Evolutionary conservation across 352 stramenopile genomes (phyloP), one percentile per base, ranked within the genome.

Genomic region (Phytophthora quininea): DNA sequence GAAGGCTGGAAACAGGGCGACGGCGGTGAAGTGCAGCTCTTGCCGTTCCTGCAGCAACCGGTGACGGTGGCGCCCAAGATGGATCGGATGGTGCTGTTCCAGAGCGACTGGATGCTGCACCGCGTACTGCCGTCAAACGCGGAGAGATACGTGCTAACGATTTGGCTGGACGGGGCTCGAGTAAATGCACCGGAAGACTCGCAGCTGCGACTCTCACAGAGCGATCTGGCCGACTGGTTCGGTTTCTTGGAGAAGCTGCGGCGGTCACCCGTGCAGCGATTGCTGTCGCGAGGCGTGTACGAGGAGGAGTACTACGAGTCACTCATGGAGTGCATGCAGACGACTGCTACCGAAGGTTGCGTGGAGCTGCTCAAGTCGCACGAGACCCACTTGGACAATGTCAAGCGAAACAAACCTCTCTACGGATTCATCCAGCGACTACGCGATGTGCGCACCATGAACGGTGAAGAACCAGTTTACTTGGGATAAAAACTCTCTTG

Each of bases 251-350:
- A 88, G 2, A 75, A 79, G 32, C 55, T 96, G 27, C 77, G 76
- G 37, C 65, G 71, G 55, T 89, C 80, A 11, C 85, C 77, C 15
- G 77, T 94, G 43, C 79, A 93, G 66, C 73, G 88, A 3, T 71
- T 96, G 64, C 69, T 95, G 12, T 90, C 85, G 55, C 79, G 88
- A 32, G 80, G 82, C 40, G 84, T 93, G 35, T 92, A 92, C 70
- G 81, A 86, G 31, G 81, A 92, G 42, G 81, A 92, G 48, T 92
- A 92, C 68, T 76, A 81, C 47, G 76, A 88, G 61, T 90, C 84
- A 27, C 74, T 90, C 62, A 86, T 77, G 60, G 73, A 92, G 59
- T 92, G 84, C 62, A 92, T 92, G 84, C 73, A 80, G 54, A 68
- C 57, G 54, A 81, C 77, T 3, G 61, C 77, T 0, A 67, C 61